Evolutionary conservation across 345 rosid species (phyloP).

Genomic region (Bruguiera parviflora): DNA sequence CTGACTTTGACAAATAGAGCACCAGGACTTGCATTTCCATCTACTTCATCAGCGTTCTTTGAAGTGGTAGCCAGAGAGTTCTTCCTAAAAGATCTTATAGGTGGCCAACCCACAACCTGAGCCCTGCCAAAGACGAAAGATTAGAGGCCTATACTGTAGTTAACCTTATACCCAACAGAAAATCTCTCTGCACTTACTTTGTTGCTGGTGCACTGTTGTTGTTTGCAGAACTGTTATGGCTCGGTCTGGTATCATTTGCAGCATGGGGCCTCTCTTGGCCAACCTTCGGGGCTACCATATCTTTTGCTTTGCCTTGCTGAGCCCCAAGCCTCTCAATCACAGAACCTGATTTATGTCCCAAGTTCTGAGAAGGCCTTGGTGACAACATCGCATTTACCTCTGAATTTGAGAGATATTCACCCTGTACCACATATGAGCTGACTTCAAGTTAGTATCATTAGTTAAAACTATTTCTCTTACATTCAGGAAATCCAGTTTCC

Average conservation of each 20-base stretch:
- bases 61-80: slow-evolving; percentile 31
- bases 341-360: slow-evolving; percentile 48
- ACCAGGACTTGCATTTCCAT: slow-evolving; percentile 29
- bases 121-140: slow-evolving; percentile 25
- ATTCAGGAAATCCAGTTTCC: slow-evolving; percentile 3
- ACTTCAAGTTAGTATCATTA: slow-evolving; percentile 16
- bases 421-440: slow-evolving; percentile 36
- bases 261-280: slow-evolving; percentile 37
- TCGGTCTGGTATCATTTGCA: slow-evolving; percentile 26
- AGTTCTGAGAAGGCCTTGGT: slow-evolving; percentile 34
- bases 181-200: slow-evolving; percentile 16
- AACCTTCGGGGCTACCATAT: slow-evolving; percentile 26
- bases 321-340: slow-evolving; percentile 43
- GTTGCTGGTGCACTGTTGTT: slow-evolving; percentile 28
- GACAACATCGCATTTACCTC: slow-evolving; percentile 27
- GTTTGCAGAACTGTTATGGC: slow-evolving; percentile 21
- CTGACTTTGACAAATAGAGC: slow-evolving; percentile 31
- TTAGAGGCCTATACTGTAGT: not conserved
- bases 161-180: not conserved
- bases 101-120: slow-evolving; percentile 40
- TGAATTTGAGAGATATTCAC: slow-evolving; percentile 36
- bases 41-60: slow-evolving; percentile 32
- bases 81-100: slow-evolving; percentile 32
- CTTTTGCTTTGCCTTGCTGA: slow-evolving; percentile 46
- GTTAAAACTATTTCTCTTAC: slow-evolving; percentile 2